Evolutionary conservation across 106 monocot species (phyloP), one percentile per base, ranked within the genome.

Genomic region (Allium fistulosum): DNA sequence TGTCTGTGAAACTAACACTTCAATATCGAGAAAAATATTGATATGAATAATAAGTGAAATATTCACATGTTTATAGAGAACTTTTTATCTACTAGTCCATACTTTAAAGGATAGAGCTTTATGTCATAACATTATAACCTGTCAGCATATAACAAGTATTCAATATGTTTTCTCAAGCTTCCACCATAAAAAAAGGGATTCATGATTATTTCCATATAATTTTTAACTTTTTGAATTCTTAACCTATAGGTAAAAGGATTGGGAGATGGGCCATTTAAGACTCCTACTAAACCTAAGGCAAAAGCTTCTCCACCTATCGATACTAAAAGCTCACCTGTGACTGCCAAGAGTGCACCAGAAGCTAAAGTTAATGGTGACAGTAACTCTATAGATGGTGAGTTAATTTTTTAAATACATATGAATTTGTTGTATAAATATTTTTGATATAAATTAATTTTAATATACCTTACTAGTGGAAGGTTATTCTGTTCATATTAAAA

Each of bases 401-500:
- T n/a, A 45, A 15, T 7, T 28, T 4, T 52, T 13, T 65, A 11
- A 47, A 18, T n/a, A 22, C 65, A 7, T 37, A 4, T 55, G 15
- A 55, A 55, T 15, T 55, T 15, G 0, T 15, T 55, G 7, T 55
- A 1, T 55, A 15, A 37, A 37, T 37, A 37, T 4, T 37, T 55
- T 55, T 55, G 3, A 55, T 55, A 55, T 8, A 8, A 11, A 46
- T 28, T 18, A 17, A 59, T 65, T n/a, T 10, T 26, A 4, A 17
- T 17, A 13, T 70, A 8, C 61, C 27, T 16, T 22, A n/a, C 16
- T 60, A 84, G 84, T 48, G 12, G 89, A 75, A 62, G 94, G 94
- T 14, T 73, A 88, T 72, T 90, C 94, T 2, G 69, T 95, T 26
- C 84, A 83, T 62, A 72, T 90, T 6, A 53, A 73, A 49, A 88